These are phyloP conservation scores for Celoporthe dispersa DNA, from an alignment of 2,329 filamentous ascomycete species.

Conservation along the genomic window DNA sequence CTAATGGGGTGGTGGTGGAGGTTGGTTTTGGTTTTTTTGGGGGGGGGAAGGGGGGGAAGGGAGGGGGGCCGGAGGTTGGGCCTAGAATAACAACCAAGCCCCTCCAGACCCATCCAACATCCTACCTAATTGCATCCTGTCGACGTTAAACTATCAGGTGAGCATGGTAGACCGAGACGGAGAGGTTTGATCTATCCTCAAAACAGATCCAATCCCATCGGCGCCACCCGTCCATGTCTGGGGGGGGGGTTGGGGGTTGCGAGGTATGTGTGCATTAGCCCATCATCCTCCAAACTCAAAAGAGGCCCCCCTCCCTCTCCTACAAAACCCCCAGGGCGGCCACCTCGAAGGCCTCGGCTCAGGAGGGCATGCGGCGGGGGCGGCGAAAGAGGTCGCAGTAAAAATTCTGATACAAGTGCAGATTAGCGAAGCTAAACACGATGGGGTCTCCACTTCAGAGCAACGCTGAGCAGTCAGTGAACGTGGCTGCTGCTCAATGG, in stretches of 20 bases:
- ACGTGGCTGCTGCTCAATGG: slow-evolving; percentile 43
- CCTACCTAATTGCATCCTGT: neutral
- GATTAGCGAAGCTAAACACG: slow-evolving; percentile 33
- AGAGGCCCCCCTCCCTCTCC: neutral
- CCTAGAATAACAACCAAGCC: neutral
- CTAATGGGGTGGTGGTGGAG: too few relatives aligned
- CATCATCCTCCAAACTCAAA: slow-evolving; percentile 16
- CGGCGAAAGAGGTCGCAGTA: slow-evolving; percentile 23
- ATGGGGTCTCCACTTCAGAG: slow-evolving; percentile 35
- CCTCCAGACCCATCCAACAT: neutral
- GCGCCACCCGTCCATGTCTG: neutral
- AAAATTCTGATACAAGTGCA: slow-evolving; percentile 30
- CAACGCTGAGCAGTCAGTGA: slow-evolving; percentile 35
- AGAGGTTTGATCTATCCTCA: neutral
- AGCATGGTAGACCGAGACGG: neutral
- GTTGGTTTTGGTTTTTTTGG: too few relatives aligned
- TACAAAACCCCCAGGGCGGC: slow-evolving; percentile 3
- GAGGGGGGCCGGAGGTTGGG: neutral
- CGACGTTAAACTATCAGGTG: neutral
- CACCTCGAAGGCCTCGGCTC: slow-evolving; percentile 12
- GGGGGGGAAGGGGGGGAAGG: too few relatives aligned
- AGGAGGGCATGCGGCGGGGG: slow-evolving; percentile 26
- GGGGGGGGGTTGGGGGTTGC: too few relatives aligned
- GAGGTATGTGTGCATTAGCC: slow-evolving; percentile 24
- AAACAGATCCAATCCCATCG: neutral